phyloP scores from a whole-genome alignment of 805 yeast species.

The Suhomyces sp. region DNA sequence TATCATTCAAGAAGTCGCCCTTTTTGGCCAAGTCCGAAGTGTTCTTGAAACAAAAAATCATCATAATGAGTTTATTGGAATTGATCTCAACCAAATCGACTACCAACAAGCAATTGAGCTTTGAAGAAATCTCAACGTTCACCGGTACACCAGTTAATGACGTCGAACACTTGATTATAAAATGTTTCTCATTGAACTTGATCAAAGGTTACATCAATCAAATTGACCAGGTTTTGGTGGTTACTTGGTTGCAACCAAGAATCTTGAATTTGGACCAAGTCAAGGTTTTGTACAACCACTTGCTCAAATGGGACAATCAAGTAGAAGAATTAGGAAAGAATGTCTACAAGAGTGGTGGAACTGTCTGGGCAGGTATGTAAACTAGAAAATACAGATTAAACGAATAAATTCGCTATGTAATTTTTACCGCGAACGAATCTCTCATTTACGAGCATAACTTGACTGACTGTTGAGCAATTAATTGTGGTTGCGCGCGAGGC shows the following conservation, averaged over 20 bases:
- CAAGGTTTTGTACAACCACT: slow-evolving; percentile 65
- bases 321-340: slow-evolving; percentile 57
- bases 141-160: slow-evolving; percentile 69
- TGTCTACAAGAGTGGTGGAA: slow-evolving; percentile 37
- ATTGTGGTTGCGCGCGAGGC: not conserved
- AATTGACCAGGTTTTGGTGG: slow-evolving; percentile 69
- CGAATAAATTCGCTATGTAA: too few species aligned
- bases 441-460: not conserved
- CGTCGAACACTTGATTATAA: slow-evolving; percentile 89
- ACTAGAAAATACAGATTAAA: not conserved
- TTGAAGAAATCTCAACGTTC: slow-evolving; percentile 62
- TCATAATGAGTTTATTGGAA: slow-evolving; percentile 89
- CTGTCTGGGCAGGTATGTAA: slow-evolving; percentile 37
- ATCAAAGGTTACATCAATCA: slow-evolving; percentile 91
- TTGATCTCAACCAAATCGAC: slow-evolving; percentile 75
- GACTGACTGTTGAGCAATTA: not conserved
- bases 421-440: too few species aligned
- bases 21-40: slow-evolving; percentile 54
- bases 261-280: slow-evolving; percentile 83
- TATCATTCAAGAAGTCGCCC: slow-evolving; percentile 44
- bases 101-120: slow-evolving; percentile 68
- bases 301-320: slow-evolving; percentile 73
- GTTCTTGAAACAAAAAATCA: slow-evolving; percentile 84
- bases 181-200: slow-evolving; percentile 79
- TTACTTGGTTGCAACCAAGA: slow-evolving; percentile 96